Base-by-base conservation (phyloP, 768 basidiomycete genomes). In the Podaxis rugospora region DNA sequence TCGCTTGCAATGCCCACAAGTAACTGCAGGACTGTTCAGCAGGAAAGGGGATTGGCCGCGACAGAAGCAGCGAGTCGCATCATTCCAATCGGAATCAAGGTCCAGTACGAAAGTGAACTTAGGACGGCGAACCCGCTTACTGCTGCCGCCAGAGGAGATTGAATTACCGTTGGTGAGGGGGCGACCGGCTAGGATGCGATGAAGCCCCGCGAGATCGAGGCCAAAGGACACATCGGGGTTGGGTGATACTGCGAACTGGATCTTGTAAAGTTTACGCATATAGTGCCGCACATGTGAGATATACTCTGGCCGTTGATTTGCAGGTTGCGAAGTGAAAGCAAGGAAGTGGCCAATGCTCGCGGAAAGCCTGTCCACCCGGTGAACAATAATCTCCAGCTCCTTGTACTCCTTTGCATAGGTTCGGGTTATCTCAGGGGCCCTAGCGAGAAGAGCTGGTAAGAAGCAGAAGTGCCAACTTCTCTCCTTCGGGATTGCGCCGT, bases 181-280 rank as follows among this genome's bases (percentile, higher is more conserved):
- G 59, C 87, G 83, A 36, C 82, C 83, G 16, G 91, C 91, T 32
- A 93, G 80, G 57, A 91, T 86, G 6, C 92, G 87, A 72, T 94
- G 92, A 51, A 94, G 72, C 7, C 89, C 88, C 40, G 92, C 90
- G 21, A 93, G 81, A 70, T 93, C 90, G 27, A 94, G 77, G 14
- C 92, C 92, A 66, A 86, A 93, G 1, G 90, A 92, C 1, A 90
- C 83, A 51, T 92, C 90, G 1, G 86, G 88, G 62, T 84, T 89
- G 2, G 90, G 89, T 0, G 89, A 89, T 9, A 94, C 88, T n/a
- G 88, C 87, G 68, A 94, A 93, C 72, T 93, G 92, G 55, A 94
- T 90, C 75, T 87, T 89, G 78, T 87, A 93, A 14, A 93, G 76
- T 74, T 94, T 94, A 65, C 92, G 87, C 90, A 94, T 92, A 70